These are phyloP conservation scores for Aquilaria yunnanensis DNA, from an alignment of 345 rosid species.

Conservation along the genomic window DNA sequence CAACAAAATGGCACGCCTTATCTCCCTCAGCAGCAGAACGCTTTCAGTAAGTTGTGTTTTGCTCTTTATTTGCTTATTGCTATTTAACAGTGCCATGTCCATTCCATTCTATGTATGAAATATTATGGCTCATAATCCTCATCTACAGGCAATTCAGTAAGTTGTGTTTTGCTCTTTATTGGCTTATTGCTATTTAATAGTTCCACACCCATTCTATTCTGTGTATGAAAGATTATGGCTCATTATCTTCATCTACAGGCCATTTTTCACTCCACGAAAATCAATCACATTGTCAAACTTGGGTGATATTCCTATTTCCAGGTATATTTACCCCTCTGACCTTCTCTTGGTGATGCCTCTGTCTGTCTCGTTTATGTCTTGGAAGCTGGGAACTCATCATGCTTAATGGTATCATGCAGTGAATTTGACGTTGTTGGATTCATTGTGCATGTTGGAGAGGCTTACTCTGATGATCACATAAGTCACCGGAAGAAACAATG, in stretches of 20 bases:
- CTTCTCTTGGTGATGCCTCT: background rate
- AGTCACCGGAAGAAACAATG: slow-evolving; percentile 69
- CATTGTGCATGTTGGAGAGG: slow-evolving; percentile 76
- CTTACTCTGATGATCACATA: slow-evolving; percentile 22
- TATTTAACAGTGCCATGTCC: too few relatives aligned
- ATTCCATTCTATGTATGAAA: too few relatives aligned
- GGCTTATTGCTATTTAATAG: too few relatives aligned
- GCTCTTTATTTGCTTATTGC: slow-evolving; percentile 2
- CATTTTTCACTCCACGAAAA: slow-evolving; percentile 78
- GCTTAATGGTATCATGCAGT: slow-evolving; percentile 26
- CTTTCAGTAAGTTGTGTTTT: slow-evolving; percentile 45
- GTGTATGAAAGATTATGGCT: background rate
- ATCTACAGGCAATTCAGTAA: slow-evolving; percentile 31
- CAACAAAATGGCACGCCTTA: slow-evolving; percentile 56
- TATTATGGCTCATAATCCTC: too few relatives aligned
- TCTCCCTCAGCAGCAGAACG: slow-evolving; percentile 36
- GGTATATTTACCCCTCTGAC: slow-evolving; percentile 31
- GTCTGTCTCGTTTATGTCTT: background rate
- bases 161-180: slow-evolving; percentile 19
- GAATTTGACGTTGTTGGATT: slow-evolving; percentile 82
- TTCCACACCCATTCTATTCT: too few relatives aligned
- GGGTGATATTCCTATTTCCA: slow-evolving; percentile 71
- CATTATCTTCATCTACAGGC: slow-evolving; percentile 37
- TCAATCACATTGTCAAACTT: slow-evolving; percentile 46
- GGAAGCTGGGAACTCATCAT: background rate